Percentiles rank a stretch among this genome's conserved stretches.
These are phyloP conservation scores for Hypomyces rosellus DNA, from an alignment of 2,329 filamentous ascomycete genomes.

Conservation along the genomic window DNA sequence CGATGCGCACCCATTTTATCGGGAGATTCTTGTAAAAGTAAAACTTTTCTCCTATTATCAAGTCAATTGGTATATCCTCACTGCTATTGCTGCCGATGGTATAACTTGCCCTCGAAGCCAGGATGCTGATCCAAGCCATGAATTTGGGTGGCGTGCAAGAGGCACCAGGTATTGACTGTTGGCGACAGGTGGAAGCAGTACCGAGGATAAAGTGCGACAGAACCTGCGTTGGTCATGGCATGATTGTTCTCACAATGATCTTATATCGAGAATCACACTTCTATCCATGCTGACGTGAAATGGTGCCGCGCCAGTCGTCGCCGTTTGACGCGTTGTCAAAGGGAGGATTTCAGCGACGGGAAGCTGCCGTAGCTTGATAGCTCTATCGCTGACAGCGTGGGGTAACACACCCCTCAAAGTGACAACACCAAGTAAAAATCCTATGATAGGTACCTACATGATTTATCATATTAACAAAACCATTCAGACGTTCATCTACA, in stretches of 20 bases:
- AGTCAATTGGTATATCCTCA: not conserved
- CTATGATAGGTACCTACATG: not conserved
- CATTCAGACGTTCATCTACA: too few species aligned
- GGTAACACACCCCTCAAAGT: not conserved
- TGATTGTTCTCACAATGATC: slow-evolving; percentile 21
- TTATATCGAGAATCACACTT: slow-evolving; percentile 5
- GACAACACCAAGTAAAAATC: not conserved
- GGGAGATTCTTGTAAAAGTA: slow-evolving; percentile 69
- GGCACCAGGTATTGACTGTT: slow-evolving; percentile 54
- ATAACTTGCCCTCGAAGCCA: slow-evolving; percentile 46
- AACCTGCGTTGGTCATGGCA: slow-evolving; percentile 44
- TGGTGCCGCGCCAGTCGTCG: not conserved
- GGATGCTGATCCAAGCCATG: slow-evolving; percentile 38
- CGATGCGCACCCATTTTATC: slow-evolving; percentile 66
- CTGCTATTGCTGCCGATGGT: not conserved
- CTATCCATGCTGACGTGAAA: not conserved
- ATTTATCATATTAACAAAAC: not conserved
- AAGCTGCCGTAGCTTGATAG: not conserved
- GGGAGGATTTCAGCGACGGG: not conserved
- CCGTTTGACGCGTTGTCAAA: not conserved
- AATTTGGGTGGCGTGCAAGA: slow-evolving; percentile 47
- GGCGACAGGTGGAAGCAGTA: slow-evolving; percentile 60
- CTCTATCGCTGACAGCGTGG: not conserved
- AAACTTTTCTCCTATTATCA: slow-evolving; percentile 41
- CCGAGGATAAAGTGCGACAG: slow-evolving; percentile 46